Evolutionary conservation across 805 yeast genomes (phyloP).

Genomic region (Allodekkera sacchari): DNA sequence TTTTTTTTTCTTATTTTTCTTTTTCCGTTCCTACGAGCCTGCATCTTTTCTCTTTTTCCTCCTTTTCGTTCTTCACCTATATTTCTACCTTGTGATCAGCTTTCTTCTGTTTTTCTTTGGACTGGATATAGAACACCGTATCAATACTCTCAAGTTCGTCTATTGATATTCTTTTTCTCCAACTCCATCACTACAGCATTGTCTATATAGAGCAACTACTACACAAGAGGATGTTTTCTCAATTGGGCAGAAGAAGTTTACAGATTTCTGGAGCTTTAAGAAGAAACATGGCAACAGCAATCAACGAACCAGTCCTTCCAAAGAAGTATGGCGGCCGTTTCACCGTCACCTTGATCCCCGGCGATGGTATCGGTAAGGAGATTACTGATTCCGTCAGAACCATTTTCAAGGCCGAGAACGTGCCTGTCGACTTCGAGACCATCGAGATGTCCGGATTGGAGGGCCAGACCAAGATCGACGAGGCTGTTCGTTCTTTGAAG

Average conservation of each 20-base stretch:
- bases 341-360: slow-evolving; percentile 92
- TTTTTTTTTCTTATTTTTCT: too few species aligned
- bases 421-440: slow-evolving; percentile 92
- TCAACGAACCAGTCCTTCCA: slow-evolving; percentile 40
- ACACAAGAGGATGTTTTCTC: slow-evolving; percentile 17
- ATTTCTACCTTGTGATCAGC: too few species aligned
- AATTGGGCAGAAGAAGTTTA: slow-evolving; percentile 12
- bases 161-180: too few species aligned
- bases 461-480: slow-evolving; percentile 34
- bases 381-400: slow-evolving; percentile 89
- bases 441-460: slow-evolving; percentile 59
- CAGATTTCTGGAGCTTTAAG: slow-evolving; percentile 9
- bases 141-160: too few species aligned
- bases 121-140: too few species aligned
- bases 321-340: slow-evolving; percentile 92
- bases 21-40: too few species aligned
- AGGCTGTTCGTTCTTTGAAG: slow-evolving; percentile 84
- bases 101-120: too few species aligned
- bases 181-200: too few species aligned
- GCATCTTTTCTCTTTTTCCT: too few species aligned
- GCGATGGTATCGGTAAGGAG: slow-evolving; percentile 97
- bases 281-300: slow-evolving; percentile 25
- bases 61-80: too few species aligned
- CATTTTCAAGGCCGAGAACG: slow-evolving; percentile 76
- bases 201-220: neutral